Base-by-base conservation (phyloP, 2,329 filamentous ascomycete species). In the Tolypocladium ovalisporum region DNA sequence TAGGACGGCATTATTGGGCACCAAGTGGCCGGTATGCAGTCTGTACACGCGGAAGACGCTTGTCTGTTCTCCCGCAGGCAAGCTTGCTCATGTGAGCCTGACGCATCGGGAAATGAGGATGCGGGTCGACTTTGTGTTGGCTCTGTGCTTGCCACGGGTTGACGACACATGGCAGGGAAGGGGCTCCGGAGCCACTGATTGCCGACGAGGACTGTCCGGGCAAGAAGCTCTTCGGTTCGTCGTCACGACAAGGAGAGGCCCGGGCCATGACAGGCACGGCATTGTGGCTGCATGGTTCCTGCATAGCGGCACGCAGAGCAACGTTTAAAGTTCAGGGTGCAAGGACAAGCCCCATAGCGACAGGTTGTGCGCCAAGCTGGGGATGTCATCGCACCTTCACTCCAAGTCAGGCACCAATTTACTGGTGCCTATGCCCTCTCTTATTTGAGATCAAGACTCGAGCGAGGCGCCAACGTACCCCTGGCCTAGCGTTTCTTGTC, bases 81-180 rank as follows among this genome's bases (percentile, higher is more conserved):
- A 37, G 5, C 34, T 22, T 32, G 44, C 54, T 55, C 54, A 55
- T 55, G 54, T 55, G 54, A 55, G 54, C n/a, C 17, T 51, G 47
- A 22, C 19, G 29, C 47, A 34, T 29, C 19, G 47, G 32, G 9
- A 19, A 34, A 52, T 7, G 29, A 52, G 29, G 47, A 1, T 22
- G 17, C 47, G 29, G 29, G 29, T 19, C 29, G 19, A 22, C 19
- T 13, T 22, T 29, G 29, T 22, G 27, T 51, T 19, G 27, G 44
- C 7, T 17, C 24, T 32, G 27, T 19, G 17, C 4, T 34, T 34
- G 47, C 2, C 15, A 6, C 44, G 22, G 6, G 13, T 27, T 24
- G 29, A 52, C 29, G 47, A 35, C 47, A 52, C n/a, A 35, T 52
- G 29, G 12, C 29, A 34, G 22, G 47, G 29, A 52, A 52, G 29